Conservation (phyloP, 495 filamentous ascomycete genomes). For the Podospora conica region DNA sequence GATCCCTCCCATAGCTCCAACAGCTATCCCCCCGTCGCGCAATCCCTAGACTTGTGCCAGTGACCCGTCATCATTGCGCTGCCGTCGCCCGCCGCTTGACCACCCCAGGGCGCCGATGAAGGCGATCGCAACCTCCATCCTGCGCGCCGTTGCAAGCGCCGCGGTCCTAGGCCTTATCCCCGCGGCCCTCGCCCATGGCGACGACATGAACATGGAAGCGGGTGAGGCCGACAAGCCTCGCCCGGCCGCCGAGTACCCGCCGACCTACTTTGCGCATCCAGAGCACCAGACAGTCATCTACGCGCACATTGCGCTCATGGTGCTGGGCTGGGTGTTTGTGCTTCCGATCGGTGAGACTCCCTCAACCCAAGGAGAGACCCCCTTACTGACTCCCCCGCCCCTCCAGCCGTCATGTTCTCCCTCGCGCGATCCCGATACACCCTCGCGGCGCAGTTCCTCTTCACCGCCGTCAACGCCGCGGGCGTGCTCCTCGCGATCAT, state of each 20-base stretch:
- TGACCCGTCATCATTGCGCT: background rate
- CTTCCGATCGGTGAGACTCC: constrained; percentile 65
- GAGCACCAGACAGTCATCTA: constrained; percentile 63
- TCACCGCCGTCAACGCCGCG: constrained; percentile 64
- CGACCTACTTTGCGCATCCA: constrained; percentile 71
- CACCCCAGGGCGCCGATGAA: constrained; percentile 15
- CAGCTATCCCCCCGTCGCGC: background rate
- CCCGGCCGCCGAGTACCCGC: constrained; percentile 38
- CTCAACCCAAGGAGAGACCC: no score
- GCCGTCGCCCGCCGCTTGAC: no score
- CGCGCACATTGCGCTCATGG: constrained; percentile 75
- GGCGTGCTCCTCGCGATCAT: constrained; percentile 67
- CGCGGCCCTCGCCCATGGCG: constrained; percentile 39
- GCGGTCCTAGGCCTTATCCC: constrained; percentile 34
- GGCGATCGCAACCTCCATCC: constrained; percentile 11
- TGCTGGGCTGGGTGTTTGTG: constrained; percentile 73
- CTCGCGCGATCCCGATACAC: constrained; percentile 72
- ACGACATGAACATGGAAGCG: constrained; percentile 44
- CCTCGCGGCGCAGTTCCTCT: constrained; percentile 66
- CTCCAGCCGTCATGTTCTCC: constrained; percentile 79
- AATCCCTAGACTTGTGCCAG: no score
- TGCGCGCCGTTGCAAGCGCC: constrained; percentile 19
- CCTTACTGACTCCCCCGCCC: background rate
- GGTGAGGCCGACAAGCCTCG: constrained; percentile 32
- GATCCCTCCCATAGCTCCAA: background rate